Evolutionary conservation across 2,329 filamentous ascomycete species (phyloP).

Genomic region (Aureobasidium namibiae): DNA sequence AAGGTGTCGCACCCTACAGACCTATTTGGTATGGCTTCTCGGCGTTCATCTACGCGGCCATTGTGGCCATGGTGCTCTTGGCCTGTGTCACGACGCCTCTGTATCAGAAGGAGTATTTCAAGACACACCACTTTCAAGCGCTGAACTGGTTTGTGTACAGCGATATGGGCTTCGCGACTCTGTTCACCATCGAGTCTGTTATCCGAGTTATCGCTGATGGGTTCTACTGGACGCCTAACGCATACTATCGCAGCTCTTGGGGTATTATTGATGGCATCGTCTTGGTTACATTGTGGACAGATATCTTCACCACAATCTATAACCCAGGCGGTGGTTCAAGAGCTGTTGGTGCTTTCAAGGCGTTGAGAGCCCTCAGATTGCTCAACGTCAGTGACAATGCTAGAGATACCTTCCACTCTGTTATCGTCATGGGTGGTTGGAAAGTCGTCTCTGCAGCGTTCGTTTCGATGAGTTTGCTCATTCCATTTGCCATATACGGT

Average conservation of each 20-base stretch:
- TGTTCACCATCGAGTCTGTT: constrained; percentile 78
- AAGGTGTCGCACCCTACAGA: constrained; percentile 83
- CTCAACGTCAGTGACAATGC: constrained; percentile 96
- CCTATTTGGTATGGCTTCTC: constrained; percentile 90
- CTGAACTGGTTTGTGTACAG: constrained; percentile 93
- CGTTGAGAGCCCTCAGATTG: constrained; percentile 78
- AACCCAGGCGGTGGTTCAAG: constrained; percentile 79
- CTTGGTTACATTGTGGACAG: constrained; percentile 89
- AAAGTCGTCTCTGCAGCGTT: constrained; percentile 89
- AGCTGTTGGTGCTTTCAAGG: constrained; percentile 94
- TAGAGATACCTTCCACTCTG: constrained; percentile 89
- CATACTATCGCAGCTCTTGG: constrained; percentile 94
- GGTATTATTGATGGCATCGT: constrained; percentile 91
- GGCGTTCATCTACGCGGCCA: constrained; percentile 84
- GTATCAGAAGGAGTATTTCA: constrained; percentile 83
- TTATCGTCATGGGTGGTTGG: constrained; percentile 89
- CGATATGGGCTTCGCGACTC: constrained; percentile 76
- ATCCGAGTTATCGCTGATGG: constrained; percentile 96
- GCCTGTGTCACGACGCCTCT: constrained; percentile 91
- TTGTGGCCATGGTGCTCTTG: constrained; percentile 95
- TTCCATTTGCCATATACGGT: constrained; percentile 95
- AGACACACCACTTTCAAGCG: constrained; percentile 48
- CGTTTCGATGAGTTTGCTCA: constrained; percentile 85
- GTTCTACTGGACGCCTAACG: constrained; percentile 93
- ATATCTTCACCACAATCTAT: constrained; percentile 73